phyloP scores from a whole-genome alignment of 495 filamentous ascomycete species.

The Astrothelium subdiscretum region DNA sequence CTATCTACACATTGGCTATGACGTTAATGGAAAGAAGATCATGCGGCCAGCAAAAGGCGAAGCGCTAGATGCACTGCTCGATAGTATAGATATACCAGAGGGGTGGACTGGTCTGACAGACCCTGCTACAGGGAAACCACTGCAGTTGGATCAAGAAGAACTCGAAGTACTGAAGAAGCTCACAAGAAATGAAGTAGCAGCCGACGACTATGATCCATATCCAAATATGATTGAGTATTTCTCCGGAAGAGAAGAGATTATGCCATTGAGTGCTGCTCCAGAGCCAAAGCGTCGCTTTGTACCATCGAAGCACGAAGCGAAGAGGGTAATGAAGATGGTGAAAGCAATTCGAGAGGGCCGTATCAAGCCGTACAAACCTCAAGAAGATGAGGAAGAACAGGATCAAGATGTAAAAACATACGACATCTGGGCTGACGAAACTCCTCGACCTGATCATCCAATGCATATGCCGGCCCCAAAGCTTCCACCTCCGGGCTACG shows the following conservation, averaged over 20 bases:
- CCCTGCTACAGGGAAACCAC: slow-evolving; percentile 78
- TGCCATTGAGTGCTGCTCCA: slow-evolving; percentile 88
- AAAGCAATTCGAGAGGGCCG: slow-evolving; percentile 89
- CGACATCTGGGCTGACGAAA: slow-evolving; percentile 91
- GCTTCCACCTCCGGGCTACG: slow-evolving; percentile 83
- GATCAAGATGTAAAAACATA: slow-evolving; percentile 53
- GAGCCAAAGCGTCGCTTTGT: slow-evolving; percentile 94
- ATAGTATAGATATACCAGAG: slow-evolving; percentile 95
- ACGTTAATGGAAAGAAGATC: slow-evolving; percentile 97
- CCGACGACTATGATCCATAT: slow-evolving; percentile 85
- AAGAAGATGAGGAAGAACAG: slow-evolving; percentile 59
- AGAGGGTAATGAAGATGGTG: slow-evolving; percentile 95
- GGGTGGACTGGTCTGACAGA: slow-evolving; percentile 97
- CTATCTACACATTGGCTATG: slow-evolving; percentile 96
- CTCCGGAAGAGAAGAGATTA: slow-evolving; percentile 74
- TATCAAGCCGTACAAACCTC: slow-evolving; percentile 82
- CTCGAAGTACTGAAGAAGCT: slow-evolving; percentile 79
- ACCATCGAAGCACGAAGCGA: slow-evolving; percentile 95
- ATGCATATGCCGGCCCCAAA: slow-evolving; percentile 98
- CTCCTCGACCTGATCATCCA: slow-evolving; percentile 64
- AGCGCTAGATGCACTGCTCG: slow-evolving; percentile 83
- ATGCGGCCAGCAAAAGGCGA: slow-evolving; percentile 90
- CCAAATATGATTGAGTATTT: slow-evolving; percentile 87
- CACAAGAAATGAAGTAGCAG: slow-evolving; percentile 78
- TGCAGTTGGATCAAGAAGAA: slow-evolving; percentile 80